A percentile compares a stretch with the other conserved stretches of the same genome.
Conservation (phyloP, 2,329 filamentous ascomycete genomes). For the Trichoderma pleuroti region DNA sequence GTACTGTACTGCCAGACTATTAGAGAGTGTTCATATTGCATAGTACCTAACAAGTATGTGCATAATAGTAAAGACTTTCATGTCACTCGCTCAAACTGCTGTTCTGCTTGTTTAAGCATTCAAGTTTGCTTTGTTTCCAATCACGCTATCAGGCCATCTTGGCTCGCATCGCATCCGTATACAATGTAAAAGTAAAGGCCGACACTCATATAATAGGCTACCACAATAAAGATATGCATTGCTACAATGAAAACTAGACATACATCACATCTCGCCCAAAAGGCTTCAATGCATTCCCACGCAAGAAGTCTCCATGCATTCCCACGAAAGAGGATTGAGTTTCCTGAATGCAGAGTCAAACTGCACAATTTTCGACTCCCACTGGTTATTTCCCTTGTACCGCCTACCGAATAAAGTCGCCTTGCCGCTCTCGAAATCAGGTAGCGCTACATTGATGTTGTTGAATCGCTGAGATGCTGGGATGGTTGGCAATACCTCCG, state of each 20-base stretch:
- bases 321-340: background rate
- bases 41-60: background rate
- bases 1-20: background rate
- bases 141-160: background rate
- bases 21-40: background rate
- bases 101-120: background rate
- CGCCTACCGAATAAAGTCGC: conserved; percentile 4
- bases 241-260: background rate
- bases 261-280: background rate
- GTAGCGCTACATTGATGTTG: conserved; percentile 10
- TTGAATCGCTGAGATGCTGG: conserved; percentile 2
- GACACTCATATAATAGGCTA: too few species aligned
- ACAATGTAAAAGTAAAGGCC: background rate
- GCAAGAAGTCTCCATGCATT: background rate
- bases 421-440: background rate
- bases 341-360: conserved; percentile 3
- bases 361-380: background rate
- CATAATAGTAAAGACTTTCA: background rate
- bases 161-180: background rate
- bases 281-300: background rate
- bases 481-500: background rate
- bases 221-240: background rate
- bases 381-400: background rate
- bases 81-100: background rate
- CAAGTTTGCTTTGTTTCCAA: background rate